These are phyloP conservation scores for Cyclotella atomus DNA, from an alignment of 108 stramenopile genomes.

Conservation along the genomic window DNA sequence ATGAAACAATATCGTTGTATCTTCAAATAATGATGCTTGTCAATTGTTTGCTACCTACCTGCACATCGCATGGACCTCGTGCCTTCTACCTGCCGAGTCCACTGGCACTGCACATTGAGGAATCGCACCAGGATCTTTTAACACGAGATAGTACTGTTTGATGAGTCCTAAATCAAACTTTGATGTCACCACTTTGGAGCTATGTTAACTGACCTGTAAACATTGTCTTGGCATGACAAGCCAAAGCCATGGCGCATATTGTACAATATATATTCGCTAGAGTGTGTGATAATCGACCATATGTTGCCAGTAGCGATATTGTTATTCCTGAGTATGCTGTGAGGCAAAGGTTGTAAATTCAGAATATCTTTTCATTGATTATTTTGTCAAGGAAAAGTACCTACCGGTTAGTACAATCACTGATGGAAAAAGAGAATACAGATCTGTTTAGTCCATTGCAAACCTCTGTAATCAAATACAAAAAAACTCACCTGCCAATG, in stretches of 20 bases:
- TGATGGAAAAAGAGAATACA: too few relatives aligned
- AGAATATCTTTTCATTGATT: too few relatives aligned
- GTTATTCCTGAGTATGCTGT: slow-evolving; percentile 68
- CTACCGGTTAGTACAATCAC: slow-evolving; percentile 2
- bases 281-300: slow-evolving; percentile 58
- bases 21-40: too few relatives aligned
- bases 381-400: background rate
- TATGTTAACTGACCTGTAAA: slow-evolving; percentile 62
- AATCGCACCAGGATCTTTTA: slow-evolving; percentile 85
- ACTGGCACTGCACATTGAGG: slow-evolving; percentile 74
- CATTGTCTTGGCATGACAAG: slow-evolving; percentile 77
- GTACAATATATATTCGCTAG: slow-evolving; percentile 63
- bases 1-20: too few relatives aligned
- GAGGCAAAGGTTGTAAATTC: background rate
- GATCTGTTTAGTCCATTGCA: too few relatives aligned
- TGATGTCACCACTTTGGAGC: too few relatives aligned
- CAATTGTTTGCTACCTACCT: slow-evolving; percentile 23
- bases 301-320: slow-evolving; percentile 63
- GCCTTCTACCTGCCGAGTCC: slow-evolving; percentile 58
- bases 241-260: slow-evolving; percentile 64
- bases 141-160: too few relatives aligned
- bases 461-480: slow-evolving; percentile 19
- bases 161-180: too few relatives aligned
- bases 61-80: slow-evolving; percentile 73
- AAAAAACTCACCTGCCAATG: slow-evolving; percentile 65